Evolutionary conservation across 2,329 filamentous ascomycete species (phyloP).

Genomic region (Stachybotrys echinatus): DNA sequence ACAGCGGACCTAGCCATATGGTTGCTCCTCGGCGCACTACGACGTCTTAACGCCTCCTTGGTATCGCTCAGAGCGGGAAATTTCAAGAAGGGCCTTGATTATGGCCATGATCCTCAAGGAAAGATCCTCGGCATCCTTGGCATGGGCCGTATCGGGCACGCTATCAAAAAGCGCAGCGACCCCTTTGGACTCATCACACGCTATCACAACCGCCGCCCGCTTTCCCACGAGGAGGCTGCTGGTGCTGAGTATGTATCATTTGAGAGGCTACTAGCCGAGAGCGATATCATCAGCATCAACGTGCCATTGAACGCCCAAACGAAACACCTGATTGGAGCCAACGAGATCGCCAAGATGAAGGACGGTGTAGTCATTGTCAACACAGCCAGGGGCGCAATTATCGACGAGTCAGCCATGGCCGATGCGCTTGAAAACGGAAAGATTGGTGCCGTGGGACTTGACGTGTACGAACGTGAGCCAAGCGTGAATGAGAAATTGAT

Average conservation of each 20-base stretch:
- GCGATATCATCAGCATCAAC: constrained; percentile 51
- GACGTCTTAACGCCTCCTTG: constrained; percentile 60
- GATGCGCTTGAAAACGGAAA: constrained; percentile 47
- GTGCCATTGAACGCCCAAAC: constrained; percentile 46
- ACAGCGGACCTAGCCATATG: constrained; percentile 69
- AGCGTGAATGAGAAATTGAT: constrained; percentile 55
- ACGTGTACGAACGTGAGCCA: constrained; percentile 56
- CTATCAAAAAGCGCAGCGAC: constrained; percentile 39
- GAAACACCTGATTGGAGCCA: constrained; percentile 44
- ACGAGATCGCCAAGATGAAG: constrained; percentile 48
- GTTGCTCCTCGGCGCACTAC: constrained; percentile 62
- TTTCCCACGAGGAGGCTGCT: constrained; percentile 31
- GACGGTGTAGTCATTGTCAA: constrained; percentile 52
- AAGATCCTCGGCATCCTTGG: constrained; percentile 56
- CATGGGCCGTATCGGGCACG: constrained; percentile 54
- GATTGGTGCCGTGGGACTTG: constrained; percentile 48
- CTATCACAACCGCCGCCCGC: constrained; percentile 47
- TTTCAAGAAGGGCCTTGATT: constrained; percentile 50
- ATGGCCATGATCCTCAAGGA: constrained; percentile 63
- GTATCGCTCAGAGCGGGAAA: constrained; percentile 50
- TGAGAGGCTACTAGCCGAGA: constrained; percentile 45
- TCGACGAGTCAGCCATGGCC: constrained; percentile 51
- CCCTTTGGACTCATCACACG: constrained; percentile 53
- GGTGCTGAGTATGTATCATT: constrained; percentile 48
- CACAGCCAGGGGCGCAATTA: constrained; percentile 50